Conservation (phyloP, 495 filamentous ascomycete genomes). For the Platismatia glauca region DNA sequence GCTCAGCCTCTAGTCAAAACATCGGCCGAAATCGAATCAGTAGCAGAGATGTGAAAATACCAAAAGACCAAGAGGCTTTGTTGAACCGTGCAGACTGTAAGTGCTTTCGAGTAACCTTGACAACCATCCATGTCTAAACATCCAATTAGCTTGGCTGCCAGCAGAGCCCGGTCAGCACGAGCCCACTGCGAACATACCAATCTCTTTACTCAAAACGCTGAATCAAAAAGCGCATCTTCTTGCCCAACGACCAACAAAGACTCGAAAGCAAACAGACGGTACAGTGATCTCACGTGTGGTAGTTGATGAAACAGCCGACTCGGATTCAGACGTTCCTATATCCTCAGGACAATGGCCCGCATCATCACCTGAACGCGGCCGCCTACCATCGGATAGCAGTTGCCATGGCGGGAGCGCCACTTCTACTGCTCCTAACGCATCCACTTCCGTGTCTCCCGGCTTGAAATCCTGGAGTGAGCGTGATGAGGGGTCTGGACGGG, state of each 20-base stretch:
- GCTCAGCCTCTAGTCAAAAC: neutral
- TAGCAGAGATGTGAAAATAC: constrained; percentile 43
- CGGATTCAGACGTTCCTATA: constrained; percentile 9
- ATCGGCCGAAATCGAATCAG: constrained; percentile 27
- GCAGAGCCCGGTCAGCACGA: constrained; percentile 21
- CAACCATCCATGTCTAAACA: constrained; percentile 19
- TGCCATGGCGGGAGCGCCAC: no score
- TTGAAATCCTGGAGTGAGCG: no score
- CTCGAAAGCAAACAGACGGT: neutral
- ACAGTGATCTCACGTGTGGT: neutral
- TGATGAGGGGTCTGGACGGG: neutral
- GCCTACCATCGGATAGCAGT: constrained; percentile 26
- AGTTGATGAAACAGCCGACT: neutral
- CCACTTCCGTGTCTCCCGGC: no score
- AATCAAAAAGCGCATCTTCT: constrained; percentile 16
- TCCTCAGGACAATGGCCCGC: constrained; percentile 11
- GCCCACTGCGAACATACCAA: constrained; percentile 27
- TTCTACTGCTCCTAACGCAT: no score
- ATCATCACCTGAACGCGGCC: constrained; percentile 13
- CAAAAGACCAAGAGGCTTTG: constrained; percentile 50
- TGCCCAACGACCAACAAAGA: neutral
- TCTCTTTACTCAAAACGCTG: constrained; percentile 21
- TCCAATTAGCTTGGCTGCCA: constrained; percentile 23
- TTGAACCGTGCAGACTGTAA: constrained; percentile 41
- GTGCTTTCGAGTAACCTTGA: constrained; percentile 35